Percentiles rank a stretch among this genome's conserved stretches.
These are phyloP conservation scores for Trypanosoma cruzi DNA, from an alignment of 208 protist genomes.

Conservation along the genomic window DNA sequence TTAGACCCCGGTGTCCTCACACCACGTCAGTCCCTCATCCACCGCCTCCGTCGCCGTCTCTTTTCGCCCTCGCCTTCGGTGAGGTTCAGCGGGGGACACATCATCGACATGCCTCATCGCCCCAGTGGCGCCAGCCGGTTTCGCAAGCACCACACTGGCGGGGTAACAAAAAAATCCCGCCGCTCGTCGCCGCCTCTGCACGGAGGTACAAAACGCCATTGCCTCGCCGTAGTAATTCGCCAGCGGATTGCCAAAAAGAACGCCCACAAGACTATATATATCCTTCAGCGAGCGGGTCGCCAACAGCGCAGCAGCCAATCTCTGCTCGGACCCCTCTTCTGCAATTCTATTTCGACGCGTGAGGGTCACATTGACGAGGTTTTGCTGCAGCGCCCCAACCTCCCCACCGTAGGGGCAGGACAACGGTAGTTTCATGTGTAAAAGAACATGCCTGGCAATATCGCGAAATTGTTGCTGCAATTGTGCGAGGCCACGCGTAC, in stretches of 20 bases:
- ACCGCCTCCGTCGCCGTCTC: background rate
- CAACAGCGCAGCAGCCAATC: constrained; percentile 30
- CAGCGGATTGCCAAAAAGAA: constrained; percentile 45
- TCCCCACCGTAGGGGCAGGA: constrained; percentile 44
- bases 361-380: constrained; percentile 23
- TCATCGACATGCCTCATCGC: background rate
- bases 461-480: constrained; percentile 19
- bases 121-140: background rate
- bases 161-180: constrained; percentile 11
- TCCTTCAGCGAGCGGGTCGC: constrained; percentile 37
- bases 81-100: background rate
- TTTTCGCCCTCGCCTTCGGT: background rate
- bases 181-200: constrained; percentile 14
- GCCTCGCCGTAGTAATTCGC: constrained; percentile 57
- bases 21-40: constrained; percentile 15
- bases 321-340: background rate
- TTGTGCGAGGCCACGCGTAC: constrained; percentile 8
- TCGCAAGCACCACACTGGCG: background rate
- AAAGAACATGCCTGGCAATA: constrained; percentile 14
- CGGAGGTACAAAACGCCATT: constrained; percentile 15
- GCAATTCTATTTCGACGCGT: background rate
- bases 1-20: constrained; percentile 17
- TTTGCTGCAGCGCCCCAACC: constrained; percentile 30
- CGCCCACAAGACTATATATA: constrained; percentile 47
- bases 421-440: constrained; percentile 14